phyloP scores from a whole-genome alignment of 257 asterid genomes.

The Primulina eburnea region DNA sequence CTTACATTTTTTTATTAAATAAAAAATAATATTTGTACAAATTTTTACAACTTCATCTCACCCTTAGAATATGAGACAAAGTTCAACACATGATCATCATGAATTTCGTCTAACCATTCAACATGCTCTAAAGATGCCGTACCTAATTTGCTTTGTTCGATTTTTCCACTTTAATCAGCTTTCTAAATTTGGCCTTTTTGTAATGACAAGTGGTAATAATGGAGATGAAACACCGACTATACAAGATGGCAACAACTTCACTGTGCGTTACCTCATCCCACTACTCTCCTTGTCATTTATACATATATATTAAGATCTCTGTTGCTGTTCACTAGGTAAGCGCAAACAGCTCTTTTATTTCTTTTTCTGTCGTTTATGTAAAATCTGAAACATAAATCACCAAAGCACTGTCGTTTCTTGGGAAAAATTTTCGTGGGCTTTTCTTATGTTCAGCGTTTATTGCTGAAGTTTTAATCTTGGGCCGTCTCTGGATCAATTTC shows the following conservation, averaged over 20 bases:
- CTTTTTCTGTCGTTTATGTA: not conserved
- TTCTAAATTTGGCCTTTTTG: not conserved
- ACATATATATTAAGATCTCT: not conserved
- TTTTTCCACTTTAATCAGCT: not conserved
- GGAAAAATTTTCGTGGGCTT: not conserved
- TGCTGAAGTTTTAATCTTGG: not conserved
- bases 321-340: not conserved
- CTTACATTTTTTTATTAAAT: too few species aligned
- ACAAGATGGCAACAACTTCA: not conserved
- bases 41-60: too few species aligned
- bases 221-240: not conserved
- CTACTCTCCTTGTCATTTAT: not conserved
- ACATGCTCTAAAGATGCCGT: too few species aligned
- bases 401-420: not conserved
- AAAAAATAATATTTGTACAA: too few species aligned
- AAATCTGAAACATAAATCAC: not conserved
- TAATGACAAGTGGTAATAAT: not conserved
- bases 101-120: too few species aligned
- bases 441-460: not conserved
- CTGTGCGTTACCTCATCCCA: not conserved
- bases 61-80: too few species aligned
- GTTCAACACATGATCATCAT: too few species aligned
- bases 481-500: not conserved
- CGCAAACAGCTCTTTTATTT: not conserved
- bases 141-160: not conserved